Base-by-base conservation (phyloP, 1,284 basidiomycete species). In the Puccinia sorghi region DNA sequence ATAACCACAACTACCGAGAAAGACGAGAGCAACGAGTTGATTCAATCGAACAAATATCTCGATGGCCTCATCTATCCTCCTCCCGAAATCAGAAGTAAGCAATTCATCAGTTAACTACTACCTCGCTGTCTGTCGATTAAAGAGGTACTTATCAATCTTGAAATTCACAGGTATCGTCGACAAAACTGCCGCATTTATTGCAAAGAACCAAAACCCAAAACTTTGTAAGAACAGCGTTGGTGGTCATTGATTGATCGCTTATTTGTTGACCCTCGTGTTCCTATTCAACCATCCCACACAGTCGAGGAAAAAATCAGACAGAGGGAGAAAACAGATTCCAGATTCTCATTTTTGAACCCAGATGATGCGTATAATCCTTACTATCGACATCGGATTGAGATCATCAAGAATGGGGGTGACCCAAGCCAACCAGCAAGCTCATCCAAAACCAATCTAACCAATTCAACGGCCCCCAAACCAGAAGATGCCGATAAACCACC, bases 331-430 rank as follows among this genome's bases (percentile, higher is more conserved):
- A 89, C 90, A 81, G 94, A 97, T 87, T 93, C 94, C 81, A 94
- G 96, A 86, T 97, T 97, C 88, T 92, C 94, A 78, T 98, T 98
- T 87, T 88, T 98, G 85, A 94, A 94, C 86, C 84, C 85, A 71
- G 90, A 90, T 79, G 95, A 98, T 87, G 93, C 95, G 82, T 98
- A 96, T 87, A 92, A 97, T 90, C 92, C 92, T 81, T 97, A 98
- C 87, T 98, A 98, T 85, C 90, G 91, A 83, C 90, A 94, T 87
- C 90, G 91, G 84, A 89, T 94, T 86, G 90, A 92, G 73, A 89
- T 89, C 83, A 88, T 93, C 81, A 86, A 89, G 80, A 88, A 90
- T 69, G 91, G 92, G 43, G 87, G 87, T 81, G 93, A 93, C 84
- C 85, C 48, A 13, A 69, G 20, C 72, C 72, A 73, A 37, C 56